Evolutionary conservation across 352 stramenopile species (phyloP).

Genomic region (Pelagophyceae sp.): DNA sequence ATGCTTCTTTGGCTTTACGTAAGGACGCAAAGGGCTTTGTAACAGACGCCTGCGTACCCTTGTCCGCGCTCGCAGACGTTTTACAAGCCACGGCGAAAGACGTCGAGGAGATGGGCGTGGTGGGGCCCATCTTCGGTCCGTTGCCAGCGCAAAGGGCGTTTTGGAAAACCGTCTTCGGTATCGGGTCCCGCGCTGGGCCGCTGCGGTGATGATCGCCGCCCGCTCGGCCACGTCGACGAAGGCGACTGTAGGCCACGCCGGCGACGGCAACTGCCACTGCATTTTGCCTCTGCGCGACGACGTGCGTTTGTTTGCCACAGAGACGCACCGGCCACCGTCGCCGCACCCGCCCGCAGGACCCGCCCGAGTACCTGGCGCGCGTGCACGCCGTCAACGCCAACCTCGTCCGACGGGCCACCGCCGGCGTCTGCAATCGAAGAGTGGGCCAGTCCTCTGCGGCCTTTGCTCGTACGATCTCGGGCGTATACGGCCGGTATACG

Average conservation of each 20-base stretch:
- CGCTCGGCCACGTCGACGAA: too few relatives aligned
- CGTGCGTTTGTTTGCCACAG: too few relatives aligned
- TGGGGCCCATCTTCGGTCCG: slow-evolving; percentile 83
- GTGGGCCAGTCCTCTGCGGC: slow-evolving; percentile 33
- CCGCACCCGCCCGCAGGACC: too few relatives aligned
- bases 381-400: slow-evolving; percentile 70
- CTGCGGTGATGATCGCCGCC: too few relatives aligned
- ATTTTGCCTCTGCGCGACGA: slow-evolving; percentile 81
- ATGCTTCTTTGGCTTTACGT: slow-evolving; percentile 50
- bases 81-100: slow-evolving; percentile 82
- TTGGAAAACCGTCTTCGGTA: too few relatives aligned
- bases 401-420: slow-evolving; percentile 49
- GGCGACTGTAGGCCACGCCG: too few relatives aligned
- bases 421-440: neutral
- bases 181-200: too few relatives aligned
- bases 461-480: slow-evolving; percentile 15
- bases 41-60: slow-evolving; percentile 93
- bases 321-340: too few relatives aligned
- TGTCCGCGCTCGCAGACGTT: slow-evolving; percentile 79
- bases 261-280: slow-evolving; percentile 96
- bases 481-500: neutral
- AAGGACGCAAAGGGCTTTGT: slow-evolving; percentile 61
- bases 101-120: slow-evolving; percentile 67
- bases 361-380: slow-evolving; percentile 68
- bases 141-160: too few relatives aligned